A percentile compares a stretch with the other conserved stretches of the same genome.
Conservation (phyloP, 345 rosid genomes). For the Populus davidiana region DNA sequence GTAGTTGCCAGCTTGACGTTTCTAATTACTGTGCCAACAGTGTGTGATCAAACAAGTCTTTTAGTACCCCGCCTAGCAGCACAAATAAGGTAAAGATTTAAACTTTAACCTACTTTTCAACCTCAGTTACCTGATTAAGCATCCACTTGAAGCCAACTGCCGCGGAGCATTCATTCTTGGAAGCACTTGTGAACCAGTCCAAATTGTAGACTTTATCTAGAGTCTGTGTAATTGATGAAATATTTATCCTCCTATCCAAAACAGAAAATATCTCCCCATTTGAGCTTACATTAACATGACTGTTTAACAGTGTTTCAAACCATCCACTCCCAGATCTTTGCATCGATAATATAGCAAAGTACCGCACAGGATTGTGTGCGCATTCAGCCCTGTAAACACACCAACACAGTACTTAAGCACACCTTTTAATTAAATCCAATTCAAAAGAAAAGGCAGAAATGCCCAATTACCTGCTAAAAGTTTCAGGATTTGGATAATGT, state of each 20-base stretch:
- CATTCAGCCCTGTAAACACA: slow-evolving; percentile 64
- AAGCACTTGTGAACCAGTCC: slow-evolving; percentile 84
- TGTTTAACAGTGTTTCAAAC: slow-evolving; percentile 94
- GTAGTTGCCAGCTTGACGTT: background rate
- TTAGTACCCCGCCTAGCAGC: background rate
- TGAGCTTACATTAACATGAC: slow-evolving; percentile 84
- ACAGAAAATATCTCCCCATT: slow-evolving; percentile 88
- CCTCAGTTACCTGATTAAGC: slow-evolving; percentile 78
- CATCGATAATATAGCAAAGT: slow-evolving; percentile 86
- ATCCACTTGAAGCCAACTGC: slow-evolving; percentile 99
- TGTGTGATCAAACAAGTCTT: background rate
- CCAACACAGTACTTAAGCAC: background rate
- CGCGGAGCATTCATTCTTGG: slow-evolving; percentile 93
- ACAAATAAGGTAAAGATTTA: background rate
- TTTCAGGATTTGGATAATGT: slow-evolving; percentile 80
- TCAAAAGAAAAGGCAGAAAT: slow-evolving; percentile 8
- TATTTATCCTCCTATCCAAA: slow-evolving; percentile 58
- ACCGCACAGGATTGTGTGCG: slow-evolving; percentile 64
- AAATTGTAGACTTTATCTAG: slow-evolving; percentile 85
- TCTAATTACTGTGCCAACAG: slow-evolving; percentile 1
- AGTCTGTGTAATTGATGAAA: slow-evolving; percentile 55
- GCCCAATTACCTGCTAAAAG: slow-evolving; percentile 64
- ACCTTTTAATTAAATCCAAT: background rate
- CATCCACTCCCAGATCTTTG: slow-evolving; percentile 99
- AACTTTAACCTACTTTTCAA: background rate